These are phyloP conservation scores for Arachnomyces sp. DNA, from an alignment of 2,329 filamentous ascomycete species.

Conservation along the genomic window DNA sequence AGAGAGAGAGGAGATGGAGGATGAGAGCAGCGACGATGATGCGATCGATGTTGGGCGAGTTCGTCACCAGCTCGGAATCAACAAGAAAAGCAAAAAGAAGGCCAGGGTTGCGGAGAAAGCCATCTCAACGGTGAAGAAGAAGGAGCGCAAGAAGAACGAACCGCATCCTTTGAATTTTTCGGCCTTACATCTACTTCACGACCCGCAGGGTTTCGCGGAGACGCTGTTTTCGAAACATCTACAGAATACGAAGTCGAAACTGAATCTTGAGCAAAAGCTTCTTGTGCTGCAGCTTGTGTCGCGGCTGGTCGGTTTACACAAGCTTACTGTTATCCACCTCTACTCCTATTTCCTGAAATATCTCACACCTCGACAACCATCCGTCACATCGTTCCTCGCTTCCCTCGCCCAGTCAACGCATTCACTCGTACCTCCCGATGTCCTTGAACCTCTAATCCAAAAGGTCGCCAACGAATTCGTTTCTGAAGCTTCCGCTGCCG, in stretches of 20 bases:
- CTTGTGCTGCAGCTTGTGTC: constrained; percentile 87
- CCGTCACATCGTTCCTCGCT: constrained; percentile 87
- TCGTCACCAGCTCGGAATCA: constrained; percentile 79
- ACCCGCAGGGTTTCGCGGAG: constrained; percentile 91
- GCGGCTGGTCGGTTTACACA: constrained; percentile 83
- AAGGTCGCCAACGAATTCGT: constrained; percentile 99
- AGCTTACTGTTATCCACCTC: constrained; percentile 78
- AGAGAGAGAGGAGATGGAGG: constrained; percentile 85
- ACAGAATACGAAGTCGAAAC: constrained; percentile 74
- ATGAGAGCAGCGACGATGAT: constrained; percentile 76
- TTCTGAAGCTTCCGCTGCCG: constrained; percentile 81
- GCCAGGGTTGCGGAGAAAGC: constrained; percentile 72
- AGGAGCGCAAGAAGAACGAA: constrained; percentile 79
- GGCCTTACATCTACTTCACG: constrained; percentile 84
- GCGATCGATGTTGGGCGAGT: constrained; percentile 70
- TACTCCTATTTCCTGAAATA: constrained; percentile 97
- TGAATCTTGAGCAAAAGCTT: constrained; percentile 82
- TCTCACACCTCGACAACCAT: constrained; percentile 78
- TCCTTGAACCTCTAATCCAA: constrained; percentile 77
- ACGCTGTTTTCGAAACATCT: constrained; percentile 83
- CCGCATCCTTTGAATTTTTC: constrained; percentile 92
- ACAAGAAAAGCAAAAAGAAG: constrained; percentile 93
- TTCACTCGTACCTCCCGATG: constrained; percentile 84
- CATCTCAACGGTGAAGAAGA: constrained; percentile 69
- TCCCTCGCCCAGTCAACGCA: constrained; percentile 89